These are phyloP conservation scores for Pleodorina starrii DNA, from an alignment of 139 green algal genomes.

Conservation along the genomic window DNA sequence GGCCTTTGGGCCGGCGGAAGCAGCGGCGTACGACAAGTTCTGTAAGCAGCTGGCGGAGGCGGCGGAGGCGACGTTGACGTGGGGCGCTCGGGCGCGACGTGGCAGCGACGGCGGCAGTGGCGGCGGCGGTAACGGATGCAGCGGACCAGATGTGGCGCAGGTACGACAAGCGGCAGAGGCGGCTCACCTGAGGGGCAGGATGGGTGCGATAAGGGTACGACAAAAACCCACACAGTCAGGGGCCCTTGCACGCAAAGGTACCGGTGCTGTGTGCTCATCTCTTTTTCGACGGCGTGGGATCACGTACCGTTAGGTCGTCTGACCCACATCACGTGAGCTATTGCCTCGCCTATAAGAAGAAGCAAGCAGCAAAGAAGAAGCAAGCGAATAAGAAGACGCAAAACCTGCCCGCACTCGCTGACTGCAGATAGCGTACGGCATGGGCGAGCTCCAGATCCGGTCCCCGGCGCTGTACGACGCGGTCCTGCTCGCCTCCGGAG, in stretches of 20 bases:
- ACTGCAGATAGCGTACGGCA: conserved; percentile 46
- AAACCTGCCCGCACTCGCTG: too few species aligned
- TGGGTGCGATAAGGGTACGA: too few species aligned
- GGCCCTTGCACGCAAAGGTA: too few species aligned
- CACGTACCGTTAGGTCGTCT: too few species aligned
- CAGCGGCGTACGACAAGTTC: not conserved
- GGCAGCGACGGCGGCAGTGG: not conserved
- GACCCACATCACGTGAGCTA: too few species aligned
- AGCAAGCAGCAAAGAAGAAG: too few species aligned
- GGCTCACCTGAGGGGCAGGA: too few species aligned
- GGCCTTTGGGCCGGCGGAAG: not conserved
- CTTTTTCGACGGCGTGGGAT: too few species aligned
- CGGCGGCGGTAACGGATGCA: not conserved
- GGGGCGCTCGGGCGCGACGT: not conserved
- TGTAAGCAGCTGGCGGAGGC: not conserved
- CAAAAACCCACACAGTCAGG: too few species aligned
- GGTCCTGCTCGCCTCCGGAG: not conserved
- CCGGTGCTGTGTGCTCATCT: too few species aligned
- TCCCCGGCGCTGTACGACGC: conserved; percentile 6
- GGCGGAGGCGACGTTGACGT: not conserved
- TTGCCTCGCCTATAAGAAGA: too few species aligned
- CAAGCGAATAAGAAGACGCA: too few species aligned
- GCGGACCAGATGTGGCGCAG: conserved; percentile 2
- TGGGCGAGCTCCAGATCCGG: conserved; percentile 3
- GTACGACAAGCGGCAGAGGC: not conserved